These are phyloP conservation scores for Microsporum ferrugineum DNA, from an alignment of 2,329 filamentous ascomycete genomes.

Conservation along the genomic window DNA sequence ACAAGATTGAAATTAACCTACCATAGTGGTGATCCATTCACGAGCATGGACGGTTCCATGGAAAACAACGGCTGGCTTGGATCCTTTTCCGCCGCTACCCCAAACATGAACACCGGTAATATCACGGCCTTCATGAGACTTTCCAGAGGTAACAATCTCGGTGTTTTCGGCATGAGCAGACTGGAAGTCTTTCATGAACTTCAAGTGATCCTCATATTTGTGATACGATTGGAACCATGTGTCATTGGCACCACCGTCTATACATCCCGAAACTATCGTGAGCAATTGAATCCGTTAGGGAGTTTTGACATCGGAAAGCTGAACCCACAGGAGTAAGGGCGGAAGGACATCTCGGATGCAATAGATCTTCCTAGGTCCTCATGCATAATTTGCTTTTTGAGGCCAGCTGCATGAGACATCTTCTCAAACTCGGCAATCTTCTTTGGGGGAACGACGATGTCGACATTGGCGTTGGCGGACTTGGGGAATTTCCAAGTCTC, in stretches of 20 bases:
- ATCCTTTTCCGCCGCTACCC: constrained; percentile 35
- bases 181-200: constrained; percentile 39
- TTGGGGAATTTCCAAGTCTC: constrained; percentile 16
- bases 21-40: constrained; percentile 50
- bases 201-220: constrained; percentile 41
- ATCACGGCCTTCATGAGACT: constrained; percentile 36
- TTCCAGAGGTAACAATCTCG: constrained; percentile 41
- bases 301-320: too few species aligned
- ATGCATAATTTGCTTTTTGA: constrained; percentile 31
- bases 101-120: constrained; percentile 44
- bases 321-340: constrained; percentile 8
- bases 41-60: constrained; percentile 50
- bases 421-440: constrained; percentile 30
- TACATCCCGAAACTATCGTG: neutral
- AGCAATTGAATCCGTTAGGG: neutral
- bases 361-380: constrained; percentile 36
- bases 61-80: constrained; percentile 44
- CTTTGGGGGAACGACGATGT: constrained; percentile 34
- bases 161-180: constrained; percentile 37
- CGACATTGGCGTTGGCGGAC: constrained; percentile 22
- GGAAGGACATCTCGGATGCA: constrained; percentile 23
- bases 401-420: constrained; percentile 17
- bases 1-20: constrained; percentile 13
- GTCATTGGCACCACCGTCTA: constrained; percentile 20
- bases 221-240: constrained; percentile 47